Percentiles rank a stretch among this genome's conserved stretches.
Evolutionary conservation across 2,329 filamentous ascomycete genomes (phyloP).

Genomic region (Mycosphaerella arachidis): DNA sequence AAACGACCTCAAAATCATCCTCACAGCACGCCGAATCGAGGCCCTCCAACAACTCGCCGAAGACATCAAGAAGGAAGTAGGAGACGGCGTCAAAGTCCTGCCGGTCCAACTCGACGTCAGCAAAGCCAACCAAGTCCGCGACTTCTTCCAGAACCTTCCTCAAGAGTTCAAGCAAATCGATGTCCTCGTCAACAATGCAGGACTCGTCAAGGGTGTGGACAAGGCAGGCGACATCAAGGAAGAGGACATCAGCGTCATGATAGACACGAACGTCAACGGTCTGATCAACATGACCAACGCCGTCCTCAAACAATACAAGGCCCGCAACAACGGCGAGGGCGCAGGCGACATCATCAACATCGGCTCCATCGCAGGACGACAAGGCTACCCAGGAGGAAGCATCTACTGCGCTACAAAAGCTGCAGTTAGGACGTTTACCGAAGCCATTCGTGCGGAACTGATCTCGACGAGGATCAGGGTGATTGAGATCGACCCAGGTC

Average conservation of each 20-base stretch:
- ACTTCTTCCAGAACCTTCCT: constrained; percentile 69
- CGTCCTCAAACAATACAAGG: constrained; percentile 75
- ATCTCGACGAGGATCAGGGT: constrained; percentile 75
- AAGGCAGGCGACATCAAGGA: constrained; percentile 77
- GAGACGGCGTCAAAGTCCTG: constrained; percentile 73
- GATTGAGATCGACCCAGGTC: constrained; percentile 85
- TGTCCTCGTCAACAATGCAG: constrained; percentile 92
- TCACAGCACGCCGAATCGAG: constrained; percentile 85
- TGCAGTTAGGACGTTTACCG: constrained; percentile 78
- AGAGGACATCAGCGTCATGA: constrained; percentile 82
- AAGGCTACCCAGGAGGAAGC: constrained; percentile 76
- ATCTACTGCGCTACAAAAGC: constrained; percentile 95
- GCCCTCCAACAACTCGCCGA: constrained; percentile 68
- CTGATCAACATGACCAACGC: constrained; percentile 97
- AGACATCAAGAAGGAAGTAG: constrained; percentile 72
- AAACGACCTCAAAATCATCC: constrained; percentile 71
- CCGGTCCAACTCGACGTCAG: constrained; percentile 84
- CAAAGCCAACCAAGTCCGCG: constrained; percentile 66
- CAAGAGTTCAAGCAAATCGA: constrained; percentile 80
- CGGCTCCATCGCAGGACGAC: constrained; percentile 84
- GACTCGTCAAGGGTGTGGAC: constrained; percentile 83
- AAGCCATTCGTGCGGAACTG: constrained; percentile 75
- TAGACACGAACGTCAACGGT: constrained; percentile 88
- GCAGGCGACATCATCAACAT: constrained; percentile 93
- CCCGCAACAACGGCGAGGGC: constrained; percentile 54